Base-by-base conservation (phyloP, 768 basidiomycete species). In the Boletellus ananiceps region DNA sequence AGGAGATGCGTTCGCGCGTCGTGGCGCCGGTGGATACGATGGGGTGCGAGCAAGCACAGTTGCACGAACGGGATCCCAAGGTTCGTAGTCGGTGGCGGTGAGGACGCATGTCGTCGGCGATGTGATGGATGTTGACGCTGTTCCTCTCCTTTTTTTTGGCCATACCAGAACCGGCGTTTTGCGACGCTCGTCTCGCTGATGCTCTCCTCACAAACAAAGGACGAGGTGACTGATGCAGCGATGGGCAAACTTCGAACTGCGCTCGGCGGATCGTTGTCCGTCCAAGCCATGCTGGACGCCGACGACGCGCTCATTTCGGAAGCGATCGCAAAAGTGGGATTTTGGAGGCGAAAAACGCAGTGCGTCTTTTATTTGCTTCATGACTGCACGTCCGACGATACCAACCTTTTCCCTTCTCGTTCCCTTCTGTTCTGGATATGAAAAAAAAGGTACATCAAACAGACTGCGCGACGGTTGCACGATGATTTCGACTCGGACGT, bases 151-250 rank as follows among this genome's bases (percentile, higher is more conserved):
- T 18, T 21, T 16, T 29, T 11, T 2, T 1, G 23, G 13, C 33
- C 21, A 37, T 42, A 14, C 7, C 62, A 94, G 91, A 91, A 83
- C 48, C 77, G 80, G 43, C 84, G 94, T 2, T 88, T 91, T 51
- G 77, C 88, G 8, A 90, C 86, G 4, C 81, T 99, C 18, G 80
- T 99, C 7, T 91, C 93, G 3, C 75, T 99, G 39, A 96, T 97
- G 92, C 78, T 98, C 2, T 93, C 89, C 9, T 92, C 92, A 2
- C 95, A 98, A 65, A 97, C 95, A 4, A 97, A 94, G 60, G 93
- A 95, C 62, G 83, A 89, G 58, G 85, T 93, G 15, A 92, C 88
- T 0, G 81, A 88, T 47, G 80, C 84, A 0, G 94, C 94, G 0
- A 80, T 94, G 1, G 63, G 70, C 2, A 88, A 85, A 51, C 76